Conservation (phyloP, 768 basidiomycete genomes). For the Trametes meyenii region DNA sequence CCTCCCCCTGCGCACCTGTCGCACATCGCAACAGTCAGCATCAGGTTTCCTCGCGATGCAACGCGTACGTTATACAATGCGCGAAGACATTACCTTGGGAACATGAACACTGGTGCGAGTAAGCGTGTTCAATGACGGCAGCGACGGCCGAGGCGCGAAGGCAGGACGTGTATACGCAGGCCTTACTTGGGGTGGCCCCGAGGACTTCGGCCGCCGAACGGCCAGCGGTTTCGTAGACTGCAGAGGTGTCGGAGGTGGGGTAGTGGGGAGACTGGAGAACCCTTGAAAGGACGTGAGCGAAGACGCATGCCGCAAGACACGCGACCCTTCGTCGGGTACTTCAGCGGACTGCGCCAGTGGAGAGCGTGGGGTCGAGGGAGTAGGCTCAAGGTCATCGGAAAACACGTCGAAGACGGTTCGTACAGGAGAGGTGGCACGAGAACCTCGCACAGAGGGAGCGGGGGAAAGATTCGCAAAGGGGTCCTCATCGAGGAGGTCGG, state of each 20-base stretch:
- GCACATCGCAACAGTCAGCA: slow-evolving; percentile 14
- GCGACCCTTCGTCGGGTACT: background rate
- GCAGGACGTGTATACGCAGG: slow-evolving; percentile 48
- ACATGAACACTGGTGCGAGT: slow-evolving; percentile 39
- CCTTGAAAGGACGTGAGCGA: slow-evolving; percentile 18
- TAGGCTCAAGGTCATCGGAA: background rate
- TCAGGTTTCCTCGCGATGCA: slow-evolving; percentile 5
- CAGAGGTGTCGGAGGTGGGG: slow-evolving; percentile 27
- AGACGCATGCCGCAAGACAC: slow-evolving; percentile 11
- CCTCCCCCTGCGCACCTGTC: slow-evolving; percentile 43
- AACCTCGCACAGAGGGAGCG: slow-evolving; percentile 24
- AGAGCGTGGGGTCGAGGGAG: slow-evolving; percentile 24
- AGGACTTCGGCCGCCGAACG: slow-evolving; percentile 37
- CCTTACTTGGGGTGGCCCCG: slow-evolving; percentile 38
- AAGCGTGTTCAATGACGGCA: slow-evolving; percentile 45
- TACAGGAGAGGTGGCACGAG: slow-evolving; percentile 22
- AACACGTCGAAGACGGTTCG: slow-evolving; percentile 21
- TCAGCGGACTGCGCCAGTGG: slow-evolving; percentile 22
- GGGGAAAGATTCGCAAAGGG: slow-evolving; percentile 68
- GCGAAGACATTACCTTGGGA: slow-evolving; percentile 38
- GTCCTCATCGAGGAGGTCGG: slow-evolving; percentile 64
- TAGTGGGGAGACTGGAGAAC: slow-evolving; percentile 7
- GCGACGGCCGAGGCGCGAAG: slow-evolving; percentile 43
- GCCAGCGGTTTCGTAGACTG: slow-evolving; percentile 15
- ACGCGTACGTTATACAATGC: background rate